Base-by-base conservation (phyloP, 805 yeast species). In the Starmerella tilneyi region DNA sequence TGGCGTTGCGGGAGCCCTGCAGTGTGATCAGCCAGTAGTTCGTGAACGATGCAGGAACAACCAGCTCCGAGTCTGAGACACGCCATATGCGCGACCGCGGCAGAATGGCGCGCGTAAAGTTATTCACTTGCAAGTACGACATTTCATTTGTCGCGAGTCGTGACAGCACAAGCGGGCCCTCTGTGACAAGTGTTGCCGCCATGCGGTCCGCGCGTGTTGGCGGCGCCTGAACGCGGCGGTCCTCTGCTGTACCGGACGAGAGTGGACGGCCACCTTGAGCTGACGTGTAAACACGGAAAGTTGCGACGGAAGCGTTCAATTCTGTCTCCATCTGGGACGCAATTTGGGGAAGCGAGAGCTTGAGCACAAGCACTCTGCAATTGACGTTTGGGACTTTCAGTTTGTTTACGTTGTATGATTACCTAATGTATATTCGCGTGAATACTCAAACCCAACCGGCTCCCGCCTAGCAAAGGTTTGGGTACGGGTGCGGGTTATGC, bases 21-120 rank as follows among this genome's bases (percentile, higher is more conserved):
- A 55, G 36, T 2, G 47, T 51, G 11, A 56, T 44, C 22, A 46
- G 45, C 60, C 60, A 56, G 41, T 47, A 55, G 34, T 48, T 47
- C 12, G 48, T 39, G 21, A 50, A 48, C 13, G 56, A 46, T 2
- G 59, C 56, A n/a, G 53, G 50, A 11, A 56, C 46, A 15, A 56
- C 48, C 15, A 56, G 31, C 31, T 44, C 56, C 15, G 32, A 27
- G 9, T 30, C 32, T 9, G 49, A 39, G 20, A 46, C 47, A 27
- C 60, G 54, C 58, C 58, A 56, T 13, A 55, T 46, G 3, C 46
- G 41, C 24, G 58, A 45, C 20, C 59, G 52, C 22, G 53, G 54
- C 55, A 55, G 47, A 21, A 56, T 41, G 9, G 60, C 57, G 12
- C 55, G 51, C 23, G 55, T 45, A 44, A 53, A 53, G 28, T 46